Evolutionary conservation across 2,329 filamentous ascomycete species (phyloP), one percentile per base, ranked within the genome.

Genomic region (Penicillium nordicum): DNA sequence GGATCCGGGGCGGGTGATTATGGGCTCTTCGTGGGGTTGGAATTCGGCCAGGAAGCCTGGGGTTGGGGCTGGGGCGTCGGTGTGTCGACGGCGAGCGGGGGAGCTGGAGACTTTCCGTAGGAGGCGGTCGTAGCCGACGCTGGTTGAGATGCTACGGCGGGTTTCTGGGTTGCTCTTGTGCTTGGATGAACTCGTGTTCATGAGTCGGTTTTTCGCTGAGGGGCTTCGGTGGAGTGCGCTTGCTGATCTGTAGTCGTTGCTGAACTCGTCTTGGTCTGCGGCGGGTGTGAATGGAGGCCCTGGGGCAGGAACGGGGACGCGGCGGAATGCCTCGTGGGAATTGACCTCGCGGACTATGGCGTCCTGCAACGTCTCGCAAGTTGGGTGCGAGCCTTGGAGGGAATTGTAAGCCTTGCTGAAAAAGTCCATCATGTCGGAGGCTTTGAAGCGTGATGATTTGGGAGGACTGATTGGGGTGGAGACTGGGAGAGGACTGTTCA

Each of bases 291-390:
- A 72, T 7, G 65, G 66, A 29, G 70, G 67, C 1, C 72, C 72
- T n/a, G 58, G 41, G 10, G 57, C 61, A 14, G 73, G 70, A 42
- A 69, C 48, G 34, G 72, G 69, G 0, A 75, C 67, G 16, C 63
- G 65, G 29, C 65, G 70, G 55, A 77, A 77, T 12, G 75, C 74
- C 52, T 77, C 74, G 46, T 77, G 75, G 3, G 72, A 77, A 52
- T 77, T 77, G 49, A 77, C 75, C 54, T 77, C 75, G 10, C 74
- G 72, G 32, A 77, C 64, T 38, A 77, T 77, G 16, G 74, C 69
- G 63, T 77, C 75, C 55, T 77, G 74, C 14, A 77, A 61, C 5
- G 70, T 72, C 57, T 77, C 74, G 51, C 73, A 74, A 1, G 72
- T 75, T 14, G 75, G 70, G 43, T 72, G 65, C 2, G 69, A 58